Evolutionary conservation across 768 basidiomycete genomes (phyloP).

Genomic region (Mycena pura): DNA sequence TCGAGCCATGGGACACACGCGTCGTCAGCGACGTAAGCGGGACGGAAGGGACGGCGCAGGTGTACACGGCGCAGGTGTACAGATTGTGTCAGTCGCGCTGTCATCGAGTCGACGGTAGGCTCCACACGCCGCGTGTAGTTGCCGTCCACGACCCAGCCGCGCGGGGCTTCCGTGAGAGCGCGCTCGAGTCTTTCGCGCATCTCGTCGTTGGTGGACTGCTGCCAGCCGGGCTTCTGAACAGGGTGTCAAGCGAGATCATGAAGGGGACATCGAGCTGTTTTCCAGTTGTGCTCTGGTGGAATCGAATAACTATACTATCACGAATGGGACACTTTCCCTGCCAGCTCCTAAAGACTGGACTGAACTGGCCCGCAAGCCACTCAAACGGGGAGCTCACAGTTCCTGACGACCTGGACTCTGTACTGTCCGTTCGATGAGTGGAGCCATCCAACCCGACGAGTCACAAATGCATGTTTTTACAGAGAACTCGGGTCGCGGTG

Average conservation of each 20-base stretch:
- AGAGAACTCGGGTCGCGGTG: too few species aligned
- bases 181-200: conserved; percentile 33
- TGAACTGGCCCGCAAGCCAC: not conserved
- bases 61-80: too few species aligned
- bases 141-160: conserved; percentile 65
- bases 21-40: not conserved
- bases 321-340: conserved; percentile 39
- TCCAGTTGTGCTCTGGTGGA: conserved; percentile 45
- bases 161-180: conserved; percentile 34
- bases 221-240: conserved; percentile 49
- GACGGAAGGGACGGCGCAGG: too few species aligned
- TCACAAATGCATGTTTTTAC: too few species aligned
- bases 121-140: conserved; percentile 45
- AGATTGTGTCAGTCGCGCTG: conserved; percentile 58
- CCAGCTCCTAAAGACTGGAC: conserved; percentile 38
- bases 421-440: conserved; percentile 44
- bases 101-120: conserved; percentile 42
- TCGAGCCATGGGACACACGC: conserved; percentile 60
- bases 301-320: not conserved
- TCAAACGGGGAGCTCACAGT: conserved; percentile 44
- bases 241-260: conserved; percentile 42
- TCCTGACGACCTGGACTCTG: conserved; percentile 56
- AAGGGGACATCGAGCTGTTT: conserved; percentile 43
- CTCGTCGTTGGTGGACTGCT: conserved; percentile 29
- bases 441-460: not conserved